A percentile compares a stretch with the other conserved stretches of the same genome.
phyloP scores from a whole-genome alignment of 2,329 filamentous ascomycete species.

The Neofusicoccum umdonicola region DNA sequence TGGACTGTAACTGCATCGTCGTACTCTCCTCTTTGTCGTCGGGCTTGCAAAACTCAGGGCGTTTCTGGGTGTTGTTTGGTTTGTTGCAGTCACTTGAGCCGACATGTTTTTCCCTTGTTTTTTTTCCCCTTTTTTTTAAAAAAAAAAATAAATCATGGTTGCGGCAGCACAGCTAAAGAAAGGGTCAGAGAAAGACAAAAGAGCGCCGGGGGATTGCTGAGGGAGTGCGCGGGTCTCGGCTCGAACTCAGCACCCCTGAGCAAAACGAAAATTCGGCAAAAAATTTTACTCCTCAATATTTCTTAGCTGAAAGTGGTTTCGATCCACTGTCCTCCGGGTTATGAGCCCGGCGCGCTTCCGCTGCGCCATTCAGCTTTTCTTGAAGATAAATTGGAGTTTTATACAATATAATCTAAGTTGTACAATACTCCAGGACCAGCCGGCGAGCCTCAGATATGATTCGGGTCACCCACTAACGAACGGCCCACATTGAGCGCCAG shows the following conservation, averaged over 20 bases:
- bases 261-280: not conserved
- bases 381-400: not conserved
- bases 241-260: not conserved
- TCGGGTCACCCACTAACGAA: too few species aligned
- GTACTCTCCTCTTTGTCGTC: not conserved
- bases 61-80: too few species aligned
- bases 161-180: not conserved
- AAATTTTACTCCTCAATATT: not conserved
- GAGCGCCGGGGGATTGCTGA: too few species aligned
- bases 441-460: too few species aligned
- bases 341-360: conserved; percentile 29
- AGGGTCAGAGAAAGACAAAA: not conserved
- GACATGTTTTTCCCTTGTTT: too few species aligned
- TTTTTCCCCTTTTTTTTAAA: too few species aligned
- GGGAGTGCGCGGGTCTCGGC: not conserved
- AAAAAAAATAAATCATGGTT: too few species aligned
- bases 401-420: not conserved
- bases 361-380: conserved; percentile 20
- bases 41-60: too few species aligned
- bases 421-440: too few species aligned
- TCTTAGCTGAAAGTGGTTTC: conserved; percentile 25
- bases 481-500: too few species aligned
- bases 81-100: too few species aligned
- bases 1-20: not conserved
- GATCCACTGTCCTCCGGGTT: conserved; percentile 33